A percentile compares a stretch with the other conserved stretches of the same genome.
phyloP scores from a whole-genome alignment of 306 rosid species.

The Prosopis cineraria region DNA sequence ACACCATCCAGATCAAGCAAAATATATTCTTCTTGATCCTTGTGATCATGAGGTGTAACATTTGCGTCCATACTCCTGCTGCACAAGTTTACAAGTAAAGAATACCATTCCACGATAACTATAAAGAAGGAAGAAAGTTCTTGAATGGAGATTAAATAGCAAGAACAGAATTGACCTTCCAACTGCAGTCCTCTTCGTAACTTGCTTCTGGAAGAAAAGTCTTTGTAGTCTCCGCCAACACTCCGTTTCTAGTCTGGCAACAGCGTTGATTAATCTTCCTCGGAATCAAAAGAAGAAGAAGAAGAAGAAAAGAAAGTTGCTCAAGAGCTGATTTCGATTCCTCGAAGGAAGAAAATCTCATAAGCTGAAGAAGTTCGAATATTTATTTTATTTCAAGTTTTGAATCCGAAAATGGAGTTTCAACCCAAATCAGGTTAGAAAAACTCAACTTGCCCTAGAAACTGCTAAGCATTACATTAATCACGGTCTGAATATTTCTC shows the following conservation, averaged over 20 bases:
- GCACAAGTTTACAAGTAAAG: not conserved
- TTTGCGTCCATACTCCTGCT: constrained; percentile 59
- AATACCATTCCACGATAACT: not conserved
- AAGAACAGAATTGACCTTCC: not conserved
- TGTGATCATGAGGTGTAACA: constrained; percentile 23
- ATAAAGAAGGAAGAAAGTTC: not conserved
- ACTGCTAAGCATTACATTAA: not conserved
- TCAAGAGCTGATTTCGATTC: not conserved
- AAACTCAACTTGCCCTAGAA: not conserved
- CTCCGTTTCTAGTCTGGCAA: not conserved
- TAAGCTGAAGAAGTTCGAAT: not conserved
- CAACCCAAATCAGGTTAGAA: not conserved
- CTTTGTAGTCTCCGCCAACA: not conserved
- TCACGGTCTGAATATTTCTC: not conserved
- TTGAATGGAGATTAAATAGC: not conserved
- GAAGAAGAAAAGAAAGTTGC: not conserved
- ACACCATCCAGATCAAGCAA: constrained; percentile 68
- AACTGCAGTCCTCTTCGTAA: not conserved
- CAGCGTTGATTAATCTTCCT: not conserved
- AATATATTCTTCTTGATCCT: constrained; percentile 69
- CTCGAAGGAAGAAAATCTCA: not conserved
- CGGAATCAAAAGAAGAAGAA: not conserved
- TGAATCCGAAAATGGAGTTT: not conserved
- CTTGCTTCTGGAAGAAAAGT: not conserved
- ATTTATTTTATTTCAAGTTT: not conserved